These are phyloP conservation scores for Lasiodiplodia sp. DNA, from an alignment of 2,329 filamentous ascomycete species.

Conservation along the genomic window DNA sequence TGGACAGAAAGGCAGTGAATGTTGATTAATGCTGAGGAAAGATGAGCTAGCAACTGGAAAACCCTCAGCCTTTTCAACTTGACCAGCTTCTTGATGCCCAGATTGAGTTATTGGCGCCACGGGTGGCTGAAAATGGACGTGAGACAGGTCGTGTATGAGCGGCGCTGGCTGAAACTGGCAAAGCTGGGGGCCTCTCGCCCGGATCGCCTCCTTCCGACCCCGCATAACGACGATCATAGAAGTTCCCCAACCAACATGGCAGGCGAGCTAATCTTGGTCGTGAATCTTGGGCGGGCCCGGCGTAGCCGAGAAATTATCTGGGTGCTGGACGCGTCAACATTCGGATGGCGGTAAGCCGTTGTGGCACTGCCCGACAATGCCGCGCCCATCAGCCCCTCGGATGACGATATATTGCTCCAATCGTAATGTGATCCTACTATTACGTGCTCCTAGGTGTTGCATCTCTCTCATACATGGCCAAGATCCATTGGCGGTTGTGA, in stretches of 20 bases:
- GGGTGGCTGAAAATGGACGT: slow-evolving; percentile 4
- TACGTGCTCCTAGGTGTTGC: not conserved
- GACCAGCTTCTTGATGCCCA: not conserved
- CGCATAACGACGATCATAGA: slow-evolving; percentile 17
- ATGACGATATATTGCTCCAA: not conserved
- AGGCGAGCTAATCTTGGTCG: not conserved
- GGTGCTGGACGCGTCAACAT: slow-evolving; percentile 6
- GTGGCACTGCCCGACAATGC: not conserved
- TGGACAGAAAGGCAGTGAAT: not conserved
- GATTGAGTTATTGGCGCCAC: slow-evolving; percentile 5
- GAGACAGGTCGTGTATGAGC: slow-evolving; percentile 18
- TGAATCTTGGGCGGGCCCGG: not conserved
- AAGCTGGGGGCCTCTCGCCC: slow-evolving; percentile 11
- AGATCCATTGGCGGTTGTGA: not conserved
- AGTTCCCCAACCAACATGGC: not conserved
- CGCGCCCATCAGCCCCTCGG: not conserved
- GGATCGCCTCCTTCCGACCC: slow-evolving; percentile 20
- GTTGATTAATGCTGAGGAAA: not conserved
- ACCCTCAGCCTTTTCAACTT: slow-evolving; percentile 9
- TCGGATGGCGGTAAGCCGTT: not conserved
- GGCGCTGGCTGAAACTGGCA: slow-evolving; percentile 7
- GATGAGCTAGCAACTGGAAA: not conserved
- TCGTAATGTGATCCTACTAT: not conserved
- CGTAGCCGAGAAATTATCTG: slow-evolving; percentile 14
- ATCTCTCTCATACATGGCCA: not conserved